These are phyloP conservation scores for Paecilomyces sp. DNA, from an alignment of 2,329 filamentous ascomycete genomes.

Conservation along the genomic window DNA sequence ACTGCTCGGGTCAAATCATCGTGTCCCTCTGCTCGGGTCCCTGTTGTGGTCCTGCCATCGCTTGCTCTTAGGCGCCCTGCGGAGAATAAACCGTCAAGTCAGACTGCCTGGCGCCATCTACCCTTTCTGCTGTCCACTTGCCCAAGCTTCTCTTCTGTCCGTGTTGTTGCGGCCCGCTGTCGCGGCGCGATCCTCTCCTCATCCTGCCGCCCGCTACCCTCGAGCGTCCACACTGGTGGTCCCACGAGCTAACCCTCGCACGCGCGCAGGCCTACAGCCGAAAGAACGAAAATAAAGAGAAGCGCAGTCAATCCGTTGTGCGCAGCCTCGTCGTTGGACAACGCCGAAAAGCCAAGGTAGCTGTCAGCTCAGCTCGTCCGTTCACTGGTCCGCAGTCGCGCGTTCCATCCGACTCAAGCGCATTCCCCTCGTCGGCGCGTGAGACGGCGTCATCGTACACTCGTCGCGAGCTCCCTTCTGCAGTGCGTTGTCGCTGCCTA, in stretches of 20 bases:
- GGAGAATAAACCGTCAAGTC: neutral
- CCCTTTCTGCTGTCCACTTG: neutral
- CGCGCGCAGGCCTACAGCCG: neutral
- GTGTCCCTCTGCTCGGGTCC: neutral
- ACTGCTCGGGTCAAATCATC: neutral
- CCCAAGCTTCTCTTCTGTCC: neutral
- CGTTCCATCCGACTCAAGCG: slow-evolving; percentile 1
- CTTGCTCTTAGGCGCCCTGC: neutral
- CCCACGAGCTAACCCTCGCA: slow-evolving; percentile 1
- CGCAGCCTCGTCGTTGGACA: neutral
- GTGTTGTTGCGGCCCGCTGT: slow-evolving; percentile 10
- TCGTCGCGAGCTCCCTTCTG: neutral
- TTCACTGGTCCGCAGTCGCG: slow-evolving; percentile 1
- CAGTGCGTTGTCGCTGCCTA: neutral
- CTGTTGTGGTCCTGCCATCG: neutral
- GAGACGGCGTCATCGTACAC: neutral
- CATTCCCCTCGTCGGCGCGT: slow-evolving; percentile 6
- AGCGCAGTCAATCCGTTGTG: neutral
- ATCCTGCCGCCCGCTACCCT: neutral
- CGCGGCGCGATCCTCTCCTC: slow-evolving; percentile 8
- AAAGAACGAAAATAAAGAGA: no score
- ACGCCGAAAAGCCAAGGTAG: neutral
- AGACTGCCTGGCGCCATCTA: neutral
- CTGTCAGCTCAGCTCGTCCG: neutral
- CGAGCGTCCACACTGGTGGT: neutral